Percentiles rank a stretch among this genome's conserved stretches.
Conservation (phyloP, 2,329 filamentous ascomycete genomes). For the Westerdykella sp. region DNA sequence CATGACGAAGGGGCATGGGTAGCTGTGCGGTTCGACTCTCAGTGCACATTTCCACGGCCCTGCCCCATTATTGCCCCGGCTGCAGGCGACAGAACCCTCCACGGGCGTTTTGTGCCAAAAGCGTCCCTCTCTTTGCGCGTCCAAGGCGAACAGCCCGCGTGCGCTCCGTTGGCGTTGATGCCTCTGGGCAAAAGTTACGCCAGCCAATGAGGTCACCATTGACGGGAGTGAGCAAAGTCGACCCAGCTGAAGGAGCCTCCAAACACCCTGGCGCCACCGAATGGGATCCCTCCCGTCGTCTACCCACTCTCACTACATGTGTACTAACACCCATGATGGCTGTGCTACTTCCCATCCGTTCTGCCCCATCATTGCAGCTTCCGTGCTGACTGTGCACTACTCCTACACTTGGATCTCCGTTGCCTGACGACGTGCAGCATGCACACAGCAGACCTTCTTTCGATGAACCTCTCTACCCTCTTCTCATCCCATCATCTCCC, state of each 20-base stretch:
- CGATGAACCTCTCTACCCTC: conserved; percentile 17
- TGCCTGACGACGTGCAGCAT: conserved; percentile 32
- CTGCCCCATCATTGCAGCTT: conserved; percentile 23
- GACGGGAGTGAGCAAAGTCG: too few relatives aligned
- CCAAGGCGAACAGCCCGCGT: conserved; percentile 9
- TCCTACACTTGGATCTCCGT: conserved; percentile 28
- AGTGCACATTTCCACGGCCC: conserved; percentile 4
- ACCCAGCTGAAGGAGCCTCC: conserved; percentile 28
- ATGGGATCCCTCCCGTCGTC: conserved; percentile 14
- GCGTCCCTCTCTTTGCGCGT: not conserved
- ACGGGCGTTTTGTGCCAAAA: conserved; percentile 1
- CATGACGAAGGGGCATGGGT: conserved; percentile 11
- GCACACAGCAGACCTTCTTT: conserved; percentile 20
- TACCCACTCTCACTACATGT: conserved; percentile 22
- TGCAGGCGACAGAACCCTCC: conserved; percentile 3
- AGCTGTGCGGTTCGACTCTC: not conserved
- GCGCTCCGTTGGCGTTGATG: not conserved
- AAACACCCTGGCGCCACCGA: conserved; percentile 27
- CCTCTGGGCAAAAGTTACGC: too few relatives aligned
- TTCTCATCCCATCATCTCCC: conserved; percentile 12
- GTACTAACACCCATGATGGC: conserved; percentile 29
- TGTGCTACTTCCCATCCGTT: conserved; percentile 27
- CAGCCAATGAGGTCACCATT: conserved; percentile 16
- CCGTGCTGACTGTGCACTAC: conserved; percentile 32
- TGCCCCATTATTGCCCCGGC: conserved; percentile 7